A percentile compares a stretch with the other conserved stretches of the same genome.
These are phyloP conservation scores for Tolypocladium pustulatum DNA, from an alignment of 2,329 filamentous ascomycete genomes.

Conservation along the genomic window DNA sequence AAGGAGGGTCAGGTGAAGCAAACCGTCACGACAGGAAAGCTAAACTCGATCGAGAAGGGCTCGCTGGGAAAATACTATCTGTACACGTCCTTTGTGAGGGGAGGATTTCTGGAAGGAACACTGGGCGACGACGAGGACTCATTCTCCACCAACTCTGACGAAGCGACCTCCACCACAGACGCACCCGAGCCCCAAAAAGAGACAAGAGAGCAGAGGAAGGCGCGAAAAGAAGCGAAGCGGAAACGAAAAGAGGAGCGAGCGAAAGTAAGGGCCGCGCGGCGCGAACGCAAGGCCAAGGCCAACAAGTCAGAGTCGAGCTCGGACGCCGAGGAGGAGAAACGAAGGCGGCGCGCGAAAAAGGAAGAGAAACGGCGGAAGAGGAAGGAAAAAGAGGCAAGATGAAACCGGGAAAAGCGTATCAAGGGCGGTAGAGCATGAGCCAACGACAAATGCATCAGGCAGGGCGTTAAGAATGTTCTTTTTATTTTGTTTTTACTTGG, in stretches of 20 bases:
- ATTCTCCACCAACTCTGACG: slow-evolving; percentile 12
- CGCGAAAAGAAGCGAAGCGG: slow-evolving; percentile 21
- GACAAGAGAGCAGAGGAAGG: slow-evolving; percentile 32
- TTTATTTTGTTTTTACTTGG: slow-evolving; percentile 7
- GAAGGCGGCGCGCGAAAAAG: slow-evolving; percentile 7
- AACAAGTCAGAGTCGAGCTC: slow-evolving; percentile 17
- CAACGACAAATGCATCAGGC: slow-evolving; percentile 6
- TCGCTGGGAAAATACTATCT: slow-evolving; percentile 50
- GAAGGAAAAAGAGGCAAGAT: slow-evolving; percentile 13
- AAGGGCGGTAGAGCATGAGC: background rate
- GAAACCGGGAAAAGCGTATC: background rate
- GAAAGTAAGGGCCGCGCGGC: slow-evolving; percentile 9
- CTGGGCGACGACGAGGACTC: slow-evolving; percentile 24
- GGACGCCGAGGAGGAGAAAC: slow-evolving; percentile 6
- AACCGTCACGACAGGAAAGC: slow-evolving; percentile 41
- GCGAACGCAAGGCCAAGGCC: slow-evolving; percentile 8
- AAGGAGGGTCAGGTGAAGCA: slow-evolving; percentile 45
- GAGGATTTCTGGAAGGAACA: slow-evolving; percentile 67
- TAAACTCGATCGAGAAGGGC: slow-evolving; percentile 45
- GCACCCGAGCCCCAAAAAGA: slow-evolving; percentile 20
- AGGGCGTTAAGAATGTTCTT: slow-evolving; percentile 14
- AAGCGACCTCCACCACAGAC: slow-evolving; percentile 9
- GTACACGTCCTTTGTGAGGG: slow-evolving; percentile 77
- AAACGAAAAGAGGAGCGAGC: slow-evolving; percentile 17
- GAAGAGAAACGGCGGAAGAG: slow-evolving; percentile 12